Conservation (phyloP, 2,329 filamentous ascomycete species). For the Decorospora gaudefroyi region DNA sequence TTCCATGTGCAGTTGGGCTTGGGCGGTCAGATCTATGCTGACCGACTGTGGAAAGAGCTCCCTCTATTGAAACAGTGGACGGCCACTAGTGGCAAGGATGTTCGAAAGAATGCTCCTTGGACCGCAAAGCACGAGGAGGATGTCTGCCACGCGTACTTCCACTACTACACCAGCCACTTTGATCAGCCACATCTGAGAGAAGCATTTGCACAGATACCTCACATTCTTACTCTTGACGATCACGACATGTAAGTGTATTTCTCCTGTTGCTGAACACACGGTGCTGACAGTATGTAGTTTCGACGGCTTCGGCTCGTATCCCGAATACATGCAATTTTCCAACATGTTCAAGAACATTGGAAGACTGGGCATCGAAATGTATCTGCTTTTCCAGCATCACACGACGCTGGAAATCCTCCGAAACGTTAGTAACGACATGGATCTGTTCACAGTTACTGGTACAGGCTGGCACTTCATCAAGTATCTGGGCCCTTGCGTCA, state of each 20-base stretch:
- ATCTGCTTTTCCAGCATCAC: constrained; percentile 96
- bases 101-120: constrained; percentile 87
- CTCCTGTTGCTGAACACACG: too few species aligned
- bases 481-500: constrained; percentile 87
- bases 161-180: constrained; percentile 98
- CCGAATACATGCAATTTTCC: constrained; percentile 96
- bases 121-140: constrained; percentile 95
- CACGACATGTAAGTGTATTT: constrained; percentile 84
- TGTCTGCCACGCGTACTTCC: constrained; percentile 94
- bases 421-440: constrained; percentile 82
- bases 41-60: constrained; percentile 94
- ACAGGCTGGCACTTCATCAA: constrained; percentile 99
- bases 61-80: constrained; percentile 94
- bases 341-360: constrained; percentile 99
- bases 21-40: constrained; percentile 93
- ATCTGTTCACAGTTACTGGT: constrained; percentile 96
- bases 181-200: constrained; percentile 94
- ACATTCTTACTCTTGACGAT: constrained; percentile 89
- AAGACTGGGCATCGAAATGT: constrained; percentile 94
- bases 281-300: constrained; percentile 63
- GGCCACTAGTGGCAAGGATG: constrained; percentile 88
- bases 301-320: constrained; percentile 95
- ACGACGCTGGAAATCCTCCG: constrained; percentile 92
- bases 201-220: constrained; percentile 96
- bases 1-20: constrained; percentile 93